Evolutionary conservation across 2,329 filamentous ascomycete genomes (phyloP).

Genomic region (Pyrenophora teres): DNA sequence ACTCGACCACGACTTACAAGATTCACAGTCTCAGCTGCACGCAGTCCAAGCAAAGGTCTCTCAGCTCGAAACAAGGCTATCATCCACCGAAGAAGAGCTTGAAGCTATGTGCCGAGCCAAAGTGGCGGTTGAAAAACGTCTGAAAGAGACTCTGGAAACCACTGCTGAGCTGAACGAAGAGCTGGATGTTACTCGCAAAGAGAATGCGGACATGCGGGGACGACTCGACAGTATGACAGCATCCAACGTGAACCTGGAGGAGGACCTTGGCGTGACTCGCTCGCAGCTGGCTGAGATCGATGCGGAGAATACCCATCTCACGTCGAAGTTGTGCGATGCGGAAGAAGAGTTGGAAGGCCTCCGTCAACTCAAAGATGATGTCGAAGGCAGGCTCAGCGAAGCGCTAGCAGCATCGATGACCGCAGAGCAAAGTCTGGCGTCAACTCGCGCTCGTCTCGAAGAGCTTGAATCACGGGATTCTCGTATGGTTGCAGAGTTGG

Average conservation of each 20-base stretch:
- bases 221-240: constrained; percentile 9
- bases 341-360: constrained; percentile 21
- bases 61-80: constrained; percentile 15
- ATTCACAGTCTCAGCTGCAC: constrained; percentile 21
- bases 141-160: constrained; percentile 16
- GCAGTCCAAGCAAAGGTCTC: constrained; percentile 15
- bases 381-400: constrained; percentile 16
- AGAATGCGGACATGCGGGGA: constrained; percentile 15
- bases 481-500: constrained; percentile 6
- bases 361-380: constrained; percentile 16
- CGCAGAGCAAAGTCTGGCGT: constrained; percentile 16
- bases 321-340: constrained; percentile 11
- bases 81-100: constrained; percentile 25
- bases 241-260: constrained; percentile 23
- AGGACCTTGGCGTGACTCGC: constrained; percentile 19
- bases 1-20: constrained; percentile 21
- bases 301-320: constrained; percentile 19
- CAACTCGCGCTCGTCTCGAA: constrained; percentile 12
- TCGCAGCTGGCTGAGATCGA: constrained; percentile 18
- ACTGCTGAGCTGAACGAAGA: constrained; percentile 28
- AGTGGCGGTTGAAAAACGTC: constrained; percentile 18
- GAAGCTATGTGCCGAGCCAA: constrained; percentile 19
- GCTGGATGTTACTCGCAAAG: constrained; percentile 18
- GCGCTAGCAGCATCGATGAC: background rate
- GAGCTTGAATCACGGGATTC: constrained; percentile 14